Evolutionary conservation across 2,329 filamentous ascomycete genomes (phyloP), one percentile per base, ranked within the genome.

Genomic region (Pestalotiopsis sp.): DNA sequence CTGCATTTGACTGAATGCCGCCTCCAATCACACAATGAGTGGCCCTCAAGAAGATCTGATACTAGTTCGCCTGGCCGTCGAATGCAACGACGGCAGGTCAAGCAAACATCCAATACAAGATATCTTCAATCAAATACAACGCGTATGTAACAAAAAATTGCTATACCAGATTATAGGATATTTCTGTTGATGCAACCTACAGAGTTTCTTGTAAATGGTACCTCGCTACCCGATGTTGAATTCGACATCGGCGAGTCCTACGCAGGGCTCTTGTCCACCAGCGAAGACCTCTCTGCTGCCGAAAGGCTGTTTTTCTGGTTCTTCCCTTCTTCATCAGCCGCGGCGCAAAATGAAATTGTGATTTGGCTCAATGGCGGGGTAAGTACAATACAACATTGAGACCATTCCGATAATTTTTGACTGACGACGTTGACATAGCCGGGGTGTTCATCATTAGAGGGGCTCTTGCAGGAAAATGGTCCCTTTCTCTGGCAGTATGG

Each of bases 381-480:
- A 52, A 3, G 45, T 52, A n/a, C 5, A 9, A 52, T 4, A n/a
- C 14, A 7, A 52, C 17, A n/a, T 52, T 23, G n/a, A n/a, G 17
- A n/a, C 7, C 17, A 9, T 52, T 12, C 20, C 17, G n/a, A 52
- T 2, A 9, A 20, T 9, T n/a, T n/a, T 9, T 52, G 17, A n/a
- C 45, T 52, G 14, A 52, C 45, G 7, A 52, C 11, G 4, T 6
- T 36, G 31, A 1, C 1, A 9, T 9, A 52, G 45, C 86, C 86
- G 20, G 86, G 86, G 20, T 89, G 86, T 73, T 84, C 83, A 41
- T 92, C 90, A 1, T 83, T 93, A 7, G 86, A 90, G 72, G 92
- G 91, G 7, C 82, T 95, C 1, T 77, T 95, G 12, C 91, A 93
- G 63, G 93, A 95, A 74, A 95, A 94, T 73, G 92, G 93, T 0